Conservation (phyloP, 2,329 filamentous ascomycete genomes). For the Zymoseptoria ardabiliae region DNA sequence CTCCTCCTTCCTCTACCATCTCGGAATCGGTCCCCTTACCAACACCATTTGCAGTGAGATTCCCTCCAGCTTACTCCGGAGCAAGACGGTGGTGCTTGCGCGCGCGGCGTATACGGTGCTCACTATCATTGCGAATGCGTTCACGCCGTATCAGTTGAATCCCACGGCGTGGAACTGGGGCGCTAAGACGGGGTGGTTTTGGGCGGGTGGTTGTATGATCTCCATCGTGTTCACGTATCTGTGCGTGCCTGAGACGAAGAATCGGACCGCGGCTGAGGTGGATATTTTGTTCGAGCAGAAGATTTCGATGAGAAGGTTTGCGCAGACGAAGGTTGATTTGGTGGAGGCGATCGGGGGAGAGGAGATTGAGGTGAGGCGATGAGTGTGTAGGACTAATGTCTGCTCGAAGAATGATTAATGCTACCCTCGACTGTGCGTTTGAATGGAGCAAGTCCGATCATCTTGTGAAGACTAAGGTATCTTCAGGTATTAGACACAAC, state of each 20-base stretch:
- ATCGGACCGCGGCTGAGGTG: conserved; percentile 36
- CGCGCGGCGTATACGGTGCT: conserved; percentile 21
- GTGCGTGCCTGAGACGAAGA: conserved; percentile 38
- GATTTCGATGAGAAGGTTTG: conserved; percentile 35
- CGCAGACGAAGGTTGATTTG: conserved; percentile 9
- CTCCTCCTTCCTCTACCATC: conserved; percentile 19
- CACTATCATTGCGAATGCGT: conserved; percentile 16
- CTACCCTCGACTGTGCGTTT: too few relatives aligned
- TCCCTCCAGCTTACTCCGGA: conserved; percentile 21
- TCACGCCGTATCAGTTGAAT: conserved; percentile 17
- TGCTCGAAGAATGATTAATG: conserved; percentile 10
- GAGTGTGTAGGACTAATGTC: too few relatives aligned
- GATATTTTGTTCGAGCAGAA: conserved; percentile 38
- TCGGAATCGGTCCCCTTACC: conserved; percentile 20
- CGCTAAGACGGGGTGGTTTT: conserved; percentile 32
- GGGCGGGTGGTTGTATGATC: conserved; percentile 30
- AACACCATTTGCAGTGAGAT: conserved; percentile 12
- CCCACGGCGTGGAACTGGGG: conserved; percentile 15
- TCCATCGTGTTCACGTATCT: conserved; percentile 36
- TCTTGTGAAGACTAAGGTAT: too few relatives aligned
- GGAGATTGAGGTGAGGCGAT: not conserved
- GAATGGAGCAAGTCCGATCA: too few relatives aligned
- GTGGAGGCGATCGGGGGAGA: not conserved
- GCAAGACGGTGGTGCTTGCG: conserved; percentile 25
- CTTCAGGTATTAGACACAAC: too few relatives aligned